These are phyloP conservation scores for Westerdykella aurantiaca DNA, from an alignment of 2,329 filamentous ascomycete species.

Conservation along the genomic window DNA sequence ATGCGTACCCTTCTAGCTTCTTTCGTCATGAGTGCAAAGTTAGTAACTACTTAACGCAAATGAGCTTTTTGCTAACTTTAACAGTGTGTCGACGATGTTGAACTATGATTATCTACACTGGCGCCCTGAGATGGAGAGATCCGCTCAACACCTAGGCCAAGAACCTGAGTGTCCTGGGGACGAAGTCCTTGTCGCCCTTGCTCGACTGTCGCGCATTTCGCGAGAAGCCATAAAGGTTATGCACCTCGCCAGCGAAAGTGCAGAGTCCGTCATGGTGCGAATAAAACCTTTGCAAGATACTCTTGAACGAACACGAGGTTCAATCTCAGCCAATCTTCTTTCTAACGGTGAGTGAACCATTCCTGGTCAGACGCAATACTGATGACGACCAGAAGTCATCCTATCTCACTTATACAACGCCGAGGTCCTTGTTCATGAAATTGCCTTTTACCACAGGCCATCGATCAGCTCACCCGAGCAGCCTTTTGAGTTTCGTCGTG, in stretches of 20 bases:
- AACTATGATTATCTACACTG: slow-evolving; percentile 49
- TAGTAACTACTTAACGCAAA: slow-evolving; percentile 10
- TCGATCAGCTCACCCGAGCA: background rate
- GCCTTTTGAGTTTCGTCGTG: slow-evolving; percentile 4
- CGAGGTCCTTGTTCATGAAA: slow-evolving; percentile 8
- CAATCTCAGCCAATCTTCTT: no score
- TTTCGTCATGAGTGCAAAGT: slow-evolving; percentile 43
- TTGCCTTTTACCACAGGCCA: slow-evolving; percentile 1
- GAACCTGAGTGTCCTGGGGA: slow-evolving; percentile 48
- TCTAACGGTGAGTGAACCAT: no score
- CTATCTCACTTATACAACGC: background rate
- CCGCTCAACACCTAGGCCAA: slow-evolving; percentile 44
- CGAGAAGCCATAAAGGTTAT: slow-evolving; percentile 16
- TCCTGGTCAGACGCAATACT: no score
- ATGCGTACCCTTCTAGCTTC: slow-evolving; percentile 46
- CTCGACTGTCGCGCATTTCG: slow-evolving; percentile 29
- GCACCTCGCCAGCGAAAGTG: no score
- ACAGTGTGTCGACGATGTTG: slow-evolving; percentile 14
- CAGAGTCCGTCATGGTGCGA: no score
- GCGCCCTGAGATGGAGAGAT: slow-evolving; percentile 56
- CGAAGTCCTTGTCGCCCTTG: slow-evolving; percentile 42
- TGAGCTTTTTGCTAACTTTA: slow-evolving; percentile 1
- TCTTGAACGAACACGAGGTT: no score
- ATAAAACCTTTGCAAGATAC: no score
- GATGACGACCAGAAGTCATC: no score